Conservation (phyloP, 2,329 filamentous ascomycete genomes). For the Calonectria pseudoturangicola region DNA sequence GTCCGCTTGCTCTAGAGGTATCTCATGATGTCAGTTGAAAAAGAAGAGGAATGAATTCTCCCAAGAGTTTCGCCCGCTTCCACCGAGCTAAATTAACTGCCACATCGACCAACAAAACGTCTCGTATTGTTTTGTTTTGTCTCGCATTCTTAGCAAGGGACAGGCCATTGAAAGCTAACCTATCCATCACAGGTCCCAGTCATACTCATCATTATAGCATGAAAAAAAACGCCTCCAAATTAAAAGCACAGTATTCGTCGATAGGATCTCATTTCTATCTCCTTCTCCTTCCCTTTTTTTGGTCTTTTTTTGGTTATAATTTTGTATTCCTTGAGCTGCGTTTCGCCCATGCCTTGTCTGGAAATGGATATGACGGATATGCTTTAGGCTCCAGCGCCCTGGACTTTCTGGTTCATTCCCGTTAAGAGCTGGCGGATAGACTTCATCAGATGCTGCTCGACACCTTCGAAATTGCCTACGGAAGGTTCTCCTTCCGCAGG, state of each 20-base stretch:
- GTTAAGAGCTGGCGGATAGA: constrained; percentile 62
- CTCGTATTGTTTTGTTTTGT: constrained; percentile 7
- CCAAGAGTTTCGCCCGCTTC: constrained; percentile 24
- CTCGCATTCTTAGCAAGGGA: constrained; percentile 30
- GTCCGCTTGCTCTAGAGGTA: constrained; percentile 55
- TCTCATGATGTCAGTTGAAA: constrained; percentile 44
- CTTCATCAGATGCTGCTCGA: constrained; percentile 65
- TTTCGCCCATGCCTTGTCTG: background rate
- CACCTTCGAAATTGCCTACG: constrained; percentile 60
- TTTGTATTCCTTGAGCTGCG: background rate
- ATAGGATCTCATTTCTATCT: constrained; percentile 37
- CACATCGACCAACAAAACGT: constrained; percentile 27
- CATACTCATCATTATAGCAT: constrained; percentile 53
- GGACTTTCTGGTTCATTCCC: constrained; percentile 64
- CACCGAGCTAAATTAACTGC: constrained; percentile 25
- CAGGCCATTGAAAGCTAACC: constrained; percentile 41
- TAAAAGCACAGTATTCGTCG: constrained; percentile 43
- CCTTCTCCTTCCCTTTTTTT: background rate
- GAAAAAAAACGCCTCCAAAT: constrained; percentile 47
- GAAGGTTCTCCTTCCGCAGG: constrained; percentile 57
- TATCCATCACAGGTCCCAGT: constrained; percentile 48
- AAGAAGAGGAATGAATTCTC: constrained; percentile 45
- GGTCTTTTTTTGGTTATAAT: constrained; percentile 24
- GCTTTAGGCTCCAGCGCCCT: constrained; percentile 37
- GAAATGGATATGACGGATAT: background rate